Evolutionary conservation across 306 rosid genomes (phyloP).

Genomic region (Biancaea sappan): DNA sequence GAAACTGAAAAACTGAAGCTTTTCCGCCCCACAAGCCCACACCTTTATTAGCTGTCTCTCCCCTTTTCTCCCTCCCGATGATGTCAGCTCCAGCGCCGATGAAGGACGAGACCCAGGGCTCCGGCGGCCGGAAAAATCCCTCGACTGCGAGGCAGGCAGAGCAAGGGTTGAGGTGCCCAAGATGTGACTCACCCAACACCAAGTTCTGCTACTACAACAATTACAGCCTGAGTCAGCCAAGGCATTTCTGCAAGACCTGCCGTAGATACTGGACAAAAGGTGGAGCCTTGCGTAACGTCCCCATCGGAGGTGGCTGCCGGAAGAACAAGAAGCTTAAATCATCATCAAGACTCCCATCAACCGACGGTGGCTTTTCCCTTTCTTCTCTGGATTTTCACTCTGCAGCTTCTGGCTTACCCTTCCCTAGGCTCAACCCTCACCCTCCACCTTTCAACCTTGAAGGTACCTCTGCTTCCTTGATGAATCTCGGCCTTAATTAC

Average conservation of each 20-base stretch:
- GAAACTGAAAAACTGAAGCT: constrained; percentile 46
- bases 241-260: constrained; percentile 97
- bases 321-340: constrained; percentile 80
- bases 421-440: constrained; percentile 54
- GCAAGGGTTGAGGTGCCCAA: constrained; percentile 68
- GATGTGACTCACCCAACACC: constrained; percentile 93
- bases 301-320: constrained; percentile 93
- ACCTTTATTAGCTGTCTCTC: too few species aligned
- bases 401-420: constrained; percentile 40
- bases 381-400: constrained; percentile 76
- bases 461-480: constrained; percentile 34
- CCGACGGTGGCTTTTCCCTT: constrained; percentile 49
- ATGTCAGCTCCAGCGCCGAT: constrained; percentile 50
- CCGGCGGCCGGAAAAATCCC: constrained; percentile 42
- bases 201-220: constrained; percentile 99
- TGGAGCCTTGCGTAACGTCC: constrained; percentile 88
- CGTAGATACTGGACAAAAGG: constrained; percentile 97
- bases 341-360: constrained; percentile 56
- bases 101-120: constrained; percentile 45
- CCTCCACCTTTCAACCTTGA: constrained; percentile 19
- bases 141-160: constrained; percentile 45
- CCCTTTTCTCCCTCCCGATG: constrained; percentile 11
- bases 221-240: constrained; percentile 91
- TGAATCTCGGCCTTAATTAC: constrained; percentile 44
- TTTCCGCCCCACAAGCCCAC: neutral